A percentile compares a stretch with the other conserved stretches of the same genome.
phyloP scores from a whole-genome alignment of 2,329 filamentous ascomycete genomes.

The Coniochaeta sp. region DNA sequence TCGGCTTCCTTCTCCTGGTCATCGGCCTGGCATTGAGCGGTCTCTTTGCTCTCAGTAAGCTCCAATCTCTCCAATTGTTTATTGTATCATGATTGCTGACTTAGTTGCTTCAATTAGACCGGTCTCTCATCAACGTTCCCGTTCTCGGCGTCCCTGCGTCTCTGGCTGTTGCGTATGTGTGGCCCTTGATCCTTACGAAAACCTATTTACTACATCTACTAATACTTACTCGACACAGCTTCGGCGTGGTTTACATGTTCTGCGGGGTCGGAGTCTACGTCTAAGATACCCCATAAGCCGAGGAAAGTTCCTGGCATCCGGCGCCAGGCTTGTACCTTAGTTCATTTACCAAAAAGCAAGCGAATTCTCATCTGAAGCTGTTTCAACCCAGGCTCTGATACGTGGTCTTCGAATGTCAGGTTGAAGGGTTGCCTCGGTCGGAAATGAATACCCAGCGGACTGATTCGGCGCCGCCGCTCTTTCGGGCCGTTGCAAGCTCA shows the following conservation, averaged over 20 bases:
- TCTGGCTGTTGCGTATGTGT: constrained; percentile 75
- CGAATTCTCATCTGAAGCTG: constrained; percentile 12
- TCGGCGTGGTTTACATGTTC: constrained; percentile 97
- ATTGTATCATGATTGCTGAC: constrained; percentile 10
- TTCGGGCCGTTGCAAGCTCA: constrained; percentile 70
- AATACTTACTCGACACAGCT: constrained; percentile 40
- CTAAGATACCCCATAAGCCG: constrained; percentile 46
- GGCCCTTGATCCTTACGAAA: no score
- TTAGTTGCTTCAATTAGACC: constrained; percentile 51
- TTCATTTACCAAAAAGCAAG: constrained; percentile 20
- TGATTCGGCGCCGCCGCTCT: constrained; percentile 40
- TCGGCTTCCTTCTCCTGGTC: constrained; percentile 70
- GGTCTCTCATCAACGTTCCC: constrained; percentile 69
- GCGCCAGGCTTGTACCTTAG: constrained; percentile 30
- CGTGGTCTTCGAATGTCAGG: neutral
- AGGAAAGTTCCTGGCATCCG: constrained; percentile 8
- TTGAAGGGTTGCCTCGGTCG: neutral
- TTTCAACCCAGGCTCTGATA: neutral
- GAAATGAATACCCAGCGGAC: constrained; percentile 11
- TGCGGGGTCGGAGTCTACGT: constrained; percentile 98
- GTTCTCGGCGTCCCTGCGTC: constrained; percentile 81
- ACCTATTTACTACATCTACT: no score
- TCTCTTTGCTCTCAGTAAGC: constrained; percentile 78
- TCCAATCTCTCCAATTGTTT: neutral
- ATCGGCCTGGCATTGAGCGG: constrained; percentile 66